Evolutionary conservation across 164 flowering plant genomes (phyloP), one percentile per base, ranked within the genome.

Genomic region (Liquidambar formosana): DNA sequence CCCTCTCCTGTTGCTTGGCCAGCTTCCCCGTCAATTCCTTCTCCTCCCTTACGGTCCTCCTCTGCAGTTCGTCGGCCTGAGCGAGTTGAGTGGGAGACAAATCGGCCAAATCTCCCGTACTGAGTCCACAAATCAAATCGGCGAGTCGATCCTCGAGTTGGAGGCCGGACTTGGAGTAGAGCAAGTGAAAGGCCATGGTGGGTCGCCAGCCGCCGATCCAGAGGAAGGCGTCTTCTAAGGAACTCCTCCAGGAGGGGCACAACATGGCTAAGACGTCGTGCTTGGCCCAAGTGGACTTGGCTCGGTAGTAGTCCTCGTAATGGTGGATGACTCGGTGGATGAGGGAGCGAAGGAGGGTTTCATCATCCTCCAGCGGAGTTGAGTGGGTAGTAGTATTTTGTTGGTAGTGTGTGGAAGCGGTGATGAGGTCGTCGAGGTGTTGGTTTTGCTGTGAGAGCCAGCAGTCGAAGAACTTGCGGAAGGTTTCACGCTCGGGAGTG

Each of bases 171-270:
- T 81, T 85, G 54, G 97, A 85, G 79, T 88, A 90, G 28, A 90
- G 81, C 45, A 92, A 62, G 69, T 88, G 92, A 61, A 92, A 83
- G 6, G 91, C 89, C 82, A 79, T 78, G 70, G 67, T 82, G 18
- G 95, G 95, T 11, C 97, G 66, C 91, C 92, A 92, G 1, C 93
- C 97, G 8, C 92, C 93, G 23, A 90, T 77, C 97, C 97, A 92
- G n/a, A 88, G 78, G 62, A 87, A 86, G 5, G 95, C 88, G 61
- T 84, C 85, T 73, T 92, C 93, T 0, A 92, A 77, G 0, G 75
- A 13, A 64, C 79, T 76, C 5, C 65, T 67, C 95, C 97, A 92
- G 5, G 81, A 4, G 0, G 95, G 95, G 5, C 85, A 54, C 14
- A 88, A 59, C 86, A 88, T 79, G 5, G 72, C 11, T 1, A 85